A percentile compares a stretch with the other conserved stretches of the same genome.
phyloP scores from a whole-genome alignment of 2,329 filamentous ascomycete species.

The Podosphaera xanthii region DNA sequence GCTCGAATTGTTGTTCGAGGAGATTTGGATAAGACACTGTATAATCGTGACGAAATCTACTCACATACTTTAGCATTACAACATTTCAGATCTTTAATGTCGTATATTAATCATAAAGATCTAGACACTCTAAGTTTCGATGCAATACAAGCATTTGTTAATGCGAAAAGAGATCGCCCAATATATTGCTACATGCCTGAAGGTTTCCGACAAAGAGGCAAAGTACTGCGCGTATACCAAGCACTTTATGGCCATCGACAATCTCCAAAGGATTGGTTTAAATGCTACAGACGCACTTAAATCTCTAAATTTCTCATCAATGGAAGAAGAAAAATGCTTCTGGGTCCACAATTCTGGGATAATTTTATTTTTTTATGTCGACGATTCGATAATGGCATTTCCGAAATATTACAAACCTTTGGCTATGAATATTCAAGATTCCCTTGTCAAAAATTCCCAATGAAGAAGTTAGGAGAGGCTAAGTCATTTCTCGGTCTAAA shows the following conservation, averaged over 20 bases:
- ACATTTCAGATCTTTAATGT: neutral
- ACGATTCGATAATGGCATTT: neutral
- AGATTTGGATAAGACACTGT: too few relatives aligned
- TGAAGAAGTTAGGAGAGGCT: too few relatives aligned
- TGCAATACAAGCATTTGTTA: too few relatives aligned
- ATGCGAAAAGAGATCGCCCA: too few relatives aligned
- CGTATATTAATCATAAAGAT: neutral
- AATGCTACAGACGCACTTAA: neutral
- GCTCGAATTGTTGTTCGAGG: too few relatives aligned
- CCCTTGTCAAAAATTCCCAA: too few relatives aligned
- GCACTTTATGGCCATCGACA: neutral
- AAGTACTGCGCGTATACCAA: neutral
- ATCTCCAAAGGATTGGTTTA: neutral
- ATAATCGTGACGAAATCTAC: too few relatives aligned
- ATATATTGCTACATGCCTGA: too few relatives aligned
- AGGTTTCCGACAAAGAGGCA: neutral
- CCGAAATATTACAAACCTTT: neutral
- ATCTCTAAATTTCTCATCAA: neutral
- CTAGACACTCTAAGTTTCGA: neutral
- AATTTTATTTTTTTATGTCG: neutral
- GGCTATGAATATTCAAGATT: neutral
- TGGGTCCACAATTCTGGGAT: neutral
- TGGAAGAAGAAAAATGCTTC: neutral
- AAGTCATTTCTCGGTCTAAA: too few relatives aligned
- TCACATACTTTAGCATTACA: too few relatives aligned